These are phyloP conservation scores for Boletus vinaceobasis DNA, from an alignment of 768 basidiomycete genomes.

Conservation along the genomic window DNA sequence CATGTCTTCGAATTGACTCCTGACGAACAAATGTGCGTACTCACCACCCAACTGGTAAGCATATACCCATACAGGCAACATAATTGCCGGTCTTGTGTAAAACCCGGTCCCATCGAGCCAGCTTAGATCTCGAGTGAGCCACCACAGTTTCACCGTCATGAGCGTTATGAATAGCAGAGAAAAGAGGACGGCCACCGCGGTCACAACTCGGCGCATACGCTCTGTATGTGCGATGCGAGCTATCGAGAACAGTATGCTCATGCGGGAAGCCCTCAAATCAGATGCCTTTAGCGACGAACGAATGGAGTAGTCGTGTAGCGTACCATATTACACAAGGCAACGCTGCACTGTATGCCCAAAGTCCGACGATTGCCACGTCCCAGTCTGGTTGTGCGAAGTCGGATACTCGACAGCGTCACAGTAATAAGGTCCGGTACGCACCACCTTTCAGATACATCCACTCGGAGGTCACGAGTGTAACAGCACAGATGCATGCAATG, in stretches of 20 bases:
- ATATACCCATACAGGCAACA: conserved; percentile 4
- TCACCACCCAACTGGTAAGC: conserved; percentile 16
- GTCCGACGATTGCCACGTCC: conserved; percentile 3
- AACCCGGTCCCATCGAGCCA: conserved; percentile 4
- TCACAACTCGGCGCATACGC: conserved; percentile 7
- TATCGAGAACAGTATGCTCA: conserved; percentile 21
- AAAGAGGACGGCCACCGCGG: conserved; percentile 7
- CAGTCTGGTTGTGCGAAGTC: conserved; percentile 1
- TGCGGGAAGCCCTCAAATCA: conserved; percentile 18
- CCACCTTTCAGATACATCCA: conserved; percentile 18
- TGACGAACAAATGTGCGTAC: neutral
- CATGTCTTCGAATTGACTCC: neutral
- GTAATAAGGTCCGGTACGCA: conserved; percentile 2
- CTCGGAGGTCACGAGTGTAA: conserved; percentile 1
- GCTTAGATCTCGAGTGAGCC: neutral
- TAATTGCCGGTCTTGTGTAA: neutral
- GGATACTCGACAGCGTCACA: neutral
- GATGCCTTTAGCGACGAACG: neutral
- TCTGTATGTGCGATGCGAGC: conserved; percentile 17
- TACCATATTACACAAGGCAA: conserved; percentile 16
- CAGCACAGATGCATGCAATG: conserved; percentile 6
- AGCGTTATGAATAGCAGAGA: conserved; percentile 5
- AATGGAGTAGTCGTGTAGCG: neutral
- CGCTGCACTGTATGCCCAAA: conserved; percentile 10
- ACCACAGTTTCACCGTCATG: conserved; percentile 11